Evolutionary conservation across 768 basidiomycete species (phyloP).

Genomic region (Epithele typhae): DNA sequence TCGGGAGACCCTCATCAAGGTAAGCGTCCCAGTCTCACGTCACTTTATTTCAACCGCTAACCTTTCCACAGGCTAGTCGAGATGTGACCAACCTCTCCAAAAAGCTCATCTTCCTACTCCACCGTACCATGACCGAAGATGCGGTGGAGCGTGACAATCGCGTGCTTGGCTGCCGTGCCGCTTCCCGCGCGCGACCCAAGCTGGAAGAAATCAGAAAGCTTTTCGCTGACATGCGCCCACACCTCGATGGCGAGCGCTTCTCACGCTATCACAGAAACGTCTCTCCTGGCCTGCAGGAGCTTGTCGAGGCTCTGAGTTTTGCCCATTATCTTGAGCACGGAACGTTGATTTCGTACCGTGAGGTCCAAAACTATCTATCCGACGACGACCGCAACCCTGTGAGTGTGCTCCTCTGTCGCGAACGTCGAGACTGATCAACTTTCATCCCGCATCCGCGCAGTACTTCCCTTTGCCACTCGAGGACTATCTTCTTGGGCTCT

Average conservation of each 20-base stretch:
- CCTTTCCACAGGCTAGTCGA: slow-evolving; percentile 57
- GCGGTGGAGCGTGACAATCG: slow-evolving; percentile 22
- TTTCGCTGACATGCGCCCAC: slow-evolving; percentile 57
- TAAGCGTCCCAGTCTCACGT: slow-evolving; percentile 20
- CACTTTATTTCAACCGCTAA: neutral
- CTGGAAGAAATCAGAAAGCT: slow-evolving; percentile 61
- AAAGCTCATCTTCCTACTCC: slow-evolving; percentile 89
- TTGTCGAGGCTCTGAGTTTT: slow-evolving; percentile 91
- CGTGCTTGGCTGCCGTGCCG: slow-evolving; percentile 42
- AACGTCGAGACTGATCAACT: too few species aligned
- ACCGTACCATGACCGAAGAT: slow-evolving; percentile 58
- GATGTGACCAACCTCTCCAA: slow-evolving; percentile 92
- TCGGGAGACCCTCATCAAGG: slow-evolving; percentile 89
- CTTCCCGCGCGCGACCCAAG: slow-evolving; percentile 49
- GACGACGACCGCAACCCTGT: slow-evolving; percentile 64
- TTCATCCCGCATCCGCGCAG: slow-evolving; percentile 34
- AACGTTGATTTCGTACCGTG: slow-evolving; percentile 58
- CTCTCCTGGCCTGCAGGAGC: slow-evolving; percentile 88
- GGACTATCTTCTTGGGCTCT: slow-evolving; percentile 89
- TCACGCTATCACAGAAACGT: slow-evolving; percentile 76
- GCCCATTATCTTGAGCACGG: slow-evolving; percentile 76
- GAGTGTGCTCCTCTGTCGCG: slow-evolving; percentile 21
- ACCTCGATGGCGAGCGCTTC: slow-evolving; percentile 64
- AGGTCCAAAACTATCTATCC: slow-evolving; percentile 62
- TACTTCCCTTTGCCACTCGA: slow-evolving; percentile 71